Percentiles rank a stretch among this genome's conserved stretches.
Conservation (phyloP, 352 stramenopile species). For the Phytopythium helicoides region DNA sequence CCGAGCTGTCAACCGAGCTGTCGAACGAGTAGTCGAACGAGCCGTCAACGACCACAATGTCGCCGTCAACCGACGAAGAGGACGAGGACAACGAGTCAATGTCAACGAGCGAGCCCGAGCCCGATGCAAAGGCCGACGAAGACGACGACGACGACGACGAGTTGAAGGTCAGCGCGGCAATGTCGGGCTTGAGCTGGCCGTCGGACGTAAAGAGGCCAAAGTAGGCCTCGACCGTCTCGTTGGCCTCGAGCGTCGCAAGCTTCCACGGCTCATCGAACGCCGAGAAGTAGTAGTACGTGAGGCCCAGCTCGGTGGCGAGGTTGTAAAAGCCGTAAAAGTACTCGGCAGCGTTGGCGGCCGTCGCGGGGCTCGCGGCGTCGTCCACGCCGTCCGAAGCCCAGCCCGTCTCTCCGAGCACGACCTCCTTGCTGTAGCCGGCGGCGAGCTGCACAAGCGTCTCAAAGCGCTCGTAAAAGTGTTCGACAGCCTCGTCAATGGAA, state of each 20-base stretch:
- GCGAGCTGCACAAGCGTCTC: constrained; percentile 26
- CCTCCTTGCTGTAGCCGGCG: constrained; percentile 39
- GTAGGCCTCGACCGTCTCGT: constrained; percentile 68
- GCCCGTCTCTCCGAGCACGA: constrained; percentile 69
- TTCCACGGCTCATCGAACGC: constrained; percentile 68
- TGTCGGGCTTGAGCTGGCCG: constrained; percentile 46
- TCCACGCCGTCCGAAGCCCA: constrained; percentile 47
- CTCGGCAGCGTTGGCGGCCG: constrained; percentile 29
- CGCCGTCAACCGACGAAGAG: constrained; percentile 2
- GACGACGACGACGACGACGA: constrained; percentile 17
- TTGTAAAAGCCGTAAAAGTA: constrained; percentile 68
- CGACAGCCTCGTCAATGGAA: constrained; percentile 26
- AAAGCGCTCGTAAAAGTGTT: constrained; percentile 48
- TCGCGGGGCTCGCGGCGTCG: constrained; percentile 29
- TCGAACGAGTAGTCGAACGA: too few species aligned
- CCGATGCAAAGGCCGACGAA: constrained; percentile 11
- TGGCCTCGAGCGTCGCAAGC: constrained; percentile 36
- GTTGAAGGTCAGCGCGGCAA: constrained; percentile 35
- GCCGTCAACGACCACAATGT: constrained; percentile 13
- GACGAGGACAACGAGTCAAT: constrained; percentile 7
- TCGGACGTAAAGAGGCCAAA: constrained; percentile 59
- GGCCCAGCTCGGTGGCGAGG: constrained; percentile 37
- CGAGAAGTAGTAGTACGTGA: constrained; percentile 72
- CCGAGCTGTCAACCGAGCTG: background rate
- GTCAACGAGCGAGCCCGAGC: background rate